Conservation (phyloP, 257 asterid genomes). For the Petunia secreta region DNA sequence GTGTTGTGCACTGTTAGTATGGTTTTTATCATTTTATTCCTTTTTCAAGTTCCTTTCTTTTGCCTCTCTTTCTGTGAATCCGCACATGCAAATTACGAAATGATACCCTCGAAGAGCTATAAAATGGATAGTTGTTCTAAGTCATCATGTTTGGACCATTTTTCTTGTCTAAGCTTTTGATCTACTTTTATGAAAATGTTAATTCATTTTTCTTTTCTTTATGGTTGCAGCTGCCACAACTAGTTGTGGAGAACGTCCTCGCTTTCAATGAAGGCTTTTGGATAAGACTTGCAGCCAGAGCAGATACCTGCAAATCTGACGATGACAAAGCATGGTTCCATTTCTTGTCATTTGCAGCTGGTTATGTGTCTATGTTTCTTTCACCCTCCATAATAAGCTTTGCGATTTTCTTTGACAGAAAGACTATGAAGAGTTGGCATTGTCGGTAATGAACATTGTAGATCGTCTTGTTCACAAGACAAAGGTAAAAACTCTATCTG, state of each 20-base stretch:
- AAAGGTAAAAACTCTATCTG: constrained; percentile 48
- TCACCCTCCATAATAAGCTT: constrained; percentile 29
- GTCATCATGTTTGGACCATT: constrained; percentile 6
- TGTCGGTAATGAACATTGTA: constrained; percentile 69
- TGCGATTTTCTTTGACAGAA: constrained; percentile 53
- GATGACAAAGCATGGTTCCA: constrained; percentile 85
- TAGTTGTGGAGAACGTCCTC: constrained; percentile 90
- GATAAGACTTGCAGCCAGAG: constrained; percentile 92
- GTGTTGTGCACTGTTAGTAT: no score
- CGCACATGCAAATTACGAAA: not conserved
- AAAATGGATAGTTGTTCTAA: not conserved
- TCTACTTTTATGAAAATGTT: constrained; percentile 3
- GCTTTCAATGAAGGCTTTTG: constrained; percentile 91
- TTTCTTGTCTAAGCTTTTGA: not conserved
- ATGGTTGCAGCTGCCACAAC: constrained; percentile 68
- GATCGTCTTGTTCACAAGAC: constrained; percentile 88
- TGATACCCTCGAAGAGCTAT: not conserved
- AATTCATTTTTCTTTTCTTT: constrained; percentile 19
- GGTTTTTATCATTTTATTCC: not conserved
- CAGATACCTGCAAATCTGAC: constrained; percentile 91
- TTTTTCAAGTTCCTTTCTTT: not conserved
- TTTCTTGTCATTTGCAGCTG: constrained; percentile 34
- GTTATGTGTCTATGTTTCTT: constrained; percentile 21
- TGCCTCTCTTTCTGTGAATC: not conserved
- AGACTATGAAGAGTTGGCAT: constrained; percentile 92